Conservation (phyloP, 768 basidiomycete species). For the Phanerochaete carnosa region DNA sequence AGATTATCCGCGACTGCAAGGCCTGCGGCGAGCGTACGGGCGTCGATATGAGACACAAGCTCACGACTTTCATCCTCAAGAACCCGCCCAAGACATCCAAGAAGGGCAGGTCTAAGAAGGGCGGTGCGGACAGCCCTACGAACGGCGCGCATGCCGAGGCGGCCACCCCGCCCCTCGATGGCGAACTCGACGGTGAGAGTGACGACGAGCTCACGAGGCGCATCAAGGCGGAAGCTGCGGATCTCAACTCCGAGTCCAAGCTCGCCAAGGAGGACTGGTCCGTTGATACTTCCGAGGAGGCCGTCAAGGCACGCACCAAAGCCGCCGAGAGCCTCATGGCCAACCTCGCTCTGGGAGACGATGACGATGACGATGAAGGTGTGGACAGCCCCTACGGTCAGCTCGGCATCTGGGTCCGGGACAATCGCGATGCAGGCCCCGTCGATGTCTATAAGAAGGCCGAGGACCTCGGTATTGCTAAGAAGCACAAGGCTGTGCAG, state of each 20-base stretch:
- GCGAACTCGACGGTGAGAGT: slow-evolving; percentile 51
- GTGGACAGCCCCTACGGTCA: slow-evolving; percentile 81
- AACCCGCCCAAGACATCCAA: slow-evolving; percentile 91
- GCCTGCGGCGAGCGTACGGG: slow-evolving; percentile 92
- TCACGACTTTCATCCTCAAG: slow-evolving; percentile 94
- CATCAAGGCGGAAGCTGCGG: slow-evolving; percentile 87
- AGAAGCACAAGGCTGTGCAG: slow-evolving; percentile 88
- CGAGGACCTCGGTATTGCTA: slow-evolving; percentile 87
- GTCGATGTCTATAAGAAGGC: slow-evolving; percentile 84
- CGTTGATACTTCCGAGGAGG: slow-evolving; percentile 87
- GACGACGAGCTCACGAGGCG: slow-evolving; percentile 88
- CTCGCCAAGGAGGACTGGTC: slow-evolving; percentile 82
- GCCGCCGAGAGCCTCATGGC: slow-evolving; percentile 60
- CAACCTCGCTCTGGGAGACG: slow-evolving; percentile 49
- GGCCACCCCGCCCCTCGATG: slow-evolving; percentile 39
- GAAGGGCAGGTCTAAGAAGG: slow-evolving; percentile 56
- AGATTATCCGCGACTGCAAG: slow-evolving; percentile 95
- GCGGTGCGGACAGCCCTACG: slow-evolving; percentile 44
- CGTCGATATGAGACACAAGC: slow-evolving; percentile 95
- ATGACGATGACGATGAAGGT: slow-evolving; percentile 88
- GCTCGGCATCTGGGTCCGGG: slow-evolving; percentile 83
- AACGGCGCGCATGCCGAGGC: slow-evolving; percentile 36
- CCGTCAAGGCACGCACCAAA: slow-evolving; percentile 79
- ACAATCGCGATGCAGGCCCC: slow-evolving; percentile 55
- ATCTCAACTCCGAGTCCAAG: slow-evolving; percentile 59